Evolutionary conservation across 2,329 filamentous ascomycete species (phyloP).

Genomic region (Septoria linicola): DNA sequence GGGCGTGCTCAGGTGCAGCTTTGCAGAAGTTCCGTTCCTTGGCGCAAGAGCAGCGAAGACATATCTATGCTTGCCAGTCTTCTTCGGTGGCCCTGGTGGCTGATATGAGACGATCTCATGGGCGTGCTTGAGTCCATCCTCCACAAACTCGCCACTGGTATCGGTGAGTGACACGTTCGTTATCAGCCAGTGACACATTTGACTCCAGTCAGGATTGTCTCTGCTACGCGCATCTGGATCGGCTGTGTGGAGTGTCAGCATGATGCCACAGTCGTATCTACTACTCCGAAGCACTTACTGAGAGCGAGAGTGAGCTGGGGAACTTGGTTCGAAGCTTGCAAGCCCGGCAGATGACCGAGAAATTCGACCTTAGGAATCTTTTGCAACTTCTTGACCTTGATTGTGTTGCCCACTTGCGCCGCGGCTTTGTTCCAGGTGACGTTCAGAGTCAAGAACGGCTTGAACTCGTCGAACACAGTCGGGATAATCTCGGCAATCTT

Average conservation of each 20-base stretch:
- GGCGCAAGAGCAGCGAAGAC: conserved; percentile 54
- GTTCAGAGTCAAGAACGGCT: conserved; percentile 53
- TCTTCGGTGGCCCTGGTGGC: conserved; percentile 54
- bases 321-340: conserved; percentile 6
- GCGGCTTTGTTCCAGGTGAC: conserved; percentile 48
- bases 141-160: conserved; percentile 1
- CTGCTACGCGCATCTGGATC: conserved; percentile 60
- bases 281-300: neutral
- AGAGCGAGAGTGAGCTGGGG: conserved; percentile 48
- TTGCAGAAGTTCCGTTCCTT: conserved; percentile 45
- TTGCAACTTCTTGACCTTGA: conserved; percentile 47
- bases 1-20: conserved; percentile 47
- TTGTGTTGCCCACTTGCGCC: conserved; percentile 56
- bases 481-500: conserved; percentile 38
- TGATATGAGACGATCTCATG: conserved; percentile 52
- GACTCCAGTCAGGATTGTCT: conserved; percentile 54
- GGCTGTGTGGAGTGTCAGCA: conserved; percentile 41
- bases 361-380: conserved; percentile 42
- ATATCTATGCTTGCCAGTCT: conserved; percentile 59
- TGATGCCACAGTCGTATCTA: too few species aligned
- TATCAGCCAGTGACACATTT: conserved; percentile 59
- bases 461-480: conserved; percentile 58
- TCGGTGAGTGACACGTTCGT: conserved; percentile 38
- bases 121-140: conserved; percentile 10
- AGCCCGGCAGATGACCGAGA: conserved; percentile 20